Percentiles rank a stretch among this genome's conserved stretches.
phyloP scores from a whole-genome alignment of 192 early-diverging fungal species.

The Chytriomyces confervae region DNA sequence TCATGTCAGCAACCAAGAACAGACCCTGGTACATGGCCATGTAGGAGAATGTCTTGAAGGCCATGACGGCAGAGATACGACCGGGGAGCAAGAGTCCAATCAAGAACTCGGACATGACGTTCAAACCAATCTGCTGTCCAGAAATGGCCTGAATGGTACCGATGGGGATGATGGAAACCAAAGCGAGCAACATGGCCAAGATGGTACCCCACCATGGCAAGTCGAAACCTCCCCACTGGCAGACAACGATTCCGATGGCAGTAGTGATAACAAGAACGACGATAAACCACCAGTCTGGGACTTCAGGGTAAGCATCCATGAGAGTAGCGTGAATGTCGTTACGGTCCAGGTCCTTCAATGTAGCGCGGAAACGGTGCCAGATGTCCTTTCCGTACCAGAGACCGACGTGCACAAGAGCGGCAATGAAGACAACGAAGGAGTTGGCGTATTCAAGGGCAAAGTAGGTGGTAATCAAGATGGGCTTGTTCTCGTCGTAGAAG shows the following conservation, averaged over 20 bases:
- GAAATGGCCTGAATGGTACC: conserved; percentile 82
- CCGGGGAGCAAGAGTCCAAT: conserved; percentile 82
- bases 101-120: conserved; percentile 86
- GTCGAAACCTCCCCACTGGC: conserved; percentile 52
- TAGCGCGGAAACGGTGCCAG: conserved; percentile 15
- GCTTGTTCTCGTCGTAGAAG: conserved; percentile 19
- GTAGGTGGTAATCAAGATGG: conserved; percentile 11
- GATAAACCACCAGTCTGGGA: conserved; percentile 67
- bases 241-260: conserved; percentile 41
- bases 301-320: conserved; percentile 71
- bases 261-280: conserved; percentile 51
- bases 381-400: conserved; percentile 60
- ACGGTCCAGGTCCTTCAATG: conserved; percentile 4
- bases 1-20: conserved; percentile 72
- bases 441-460: conserved; percentile 22
- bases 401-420: conserved; percentile 60
- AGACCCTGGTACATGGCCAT: conserved; percentile 80
- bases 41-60: conserved; percentile 86
- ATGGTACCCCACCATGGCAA: conserved; percentile 78
- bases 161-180: conserved; percentile 51
- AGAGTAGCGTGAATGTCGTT: conserved; percentile 68
- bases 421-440: conserved; percentile 54
- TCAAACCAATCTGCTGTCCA: conserved; percentile 78
- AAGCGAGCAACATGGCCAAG: conserved; percentile 30
- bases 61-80: conserved; percentile 79